Percentiles rank a stretch among this genome's conserved stretches.
phyloP scores from a whole-genome alignment of 192 early-diverging fungal genomes.

The Podila epicladia region DNA sequence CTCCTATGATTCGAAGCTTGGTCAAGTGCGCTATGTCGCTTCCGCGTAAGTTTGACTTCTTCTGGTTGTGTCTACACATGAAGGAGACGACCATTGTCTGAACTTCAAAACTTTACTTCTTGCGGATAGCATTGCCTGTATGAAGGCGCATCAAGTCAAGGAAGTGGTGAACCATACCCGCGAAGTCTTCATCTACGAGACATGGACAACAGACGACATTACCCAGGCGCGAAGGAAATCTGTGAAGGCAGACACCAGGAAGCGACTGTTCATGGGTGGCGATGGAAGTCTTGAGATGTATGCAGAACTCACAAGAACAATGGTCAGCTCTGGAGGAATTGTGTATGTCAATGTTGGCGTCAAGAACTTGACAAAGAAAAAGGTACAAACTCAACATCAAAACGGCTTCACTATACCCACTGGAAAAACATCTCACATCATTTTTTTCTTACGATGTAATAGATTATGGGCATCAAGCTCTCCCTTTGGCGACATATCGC shows the following conservation, averaged over 20 bases:
- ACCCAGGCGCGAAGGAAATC: conserved; percentile 28
- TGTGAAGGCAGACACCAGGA: conserved; percentile 47
- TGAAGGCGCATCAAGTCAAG: conserved; percentile 30
- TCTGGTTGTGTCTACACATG: too few species aligned
- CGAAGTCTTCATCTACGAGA: conserved; percentile 49
- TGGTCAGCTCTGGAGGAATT: conserved; percentile 49
- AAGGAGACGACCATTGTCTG: too few species aligned
- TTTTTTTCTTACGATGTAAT: neutral
- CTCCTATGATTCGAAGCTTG: conserved; percentile 45
- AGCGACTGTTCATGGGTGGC: conserved; percentile 47
- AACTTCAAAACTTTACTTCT: neutral
- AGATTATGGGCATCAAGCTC: conserved; percentile 51
- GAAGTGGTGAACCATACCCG: conserved; percentile 44
- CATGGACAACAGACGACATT: conserved; percentile 49
- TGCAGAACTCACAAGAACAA: conserved; percentile 42
- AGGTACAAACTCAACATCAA: conserved; percentile 6
- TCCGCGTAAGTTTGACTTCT: conserved; percentile 31
- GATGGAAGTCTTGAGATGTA: conserved; percentile 49
- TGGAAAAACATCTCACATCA: neutral
- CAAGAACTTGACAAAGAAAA: conserved; percentile 47
- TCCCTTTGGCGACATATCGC: conserved; percentile 42
- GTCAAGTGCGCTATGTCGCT: conserved; percentile 38
- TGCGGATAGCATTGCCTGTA: conserved; percentile 16
- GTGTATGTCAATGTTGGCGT: conserved; percentile 43
- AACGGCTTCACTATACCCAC: neutral